These are phyloP conservation scores for Hypoxylon perforatum DNA, from an alignment of 495 filamentous ascomycete genomes.

Conservation along the genomic window DNA sequence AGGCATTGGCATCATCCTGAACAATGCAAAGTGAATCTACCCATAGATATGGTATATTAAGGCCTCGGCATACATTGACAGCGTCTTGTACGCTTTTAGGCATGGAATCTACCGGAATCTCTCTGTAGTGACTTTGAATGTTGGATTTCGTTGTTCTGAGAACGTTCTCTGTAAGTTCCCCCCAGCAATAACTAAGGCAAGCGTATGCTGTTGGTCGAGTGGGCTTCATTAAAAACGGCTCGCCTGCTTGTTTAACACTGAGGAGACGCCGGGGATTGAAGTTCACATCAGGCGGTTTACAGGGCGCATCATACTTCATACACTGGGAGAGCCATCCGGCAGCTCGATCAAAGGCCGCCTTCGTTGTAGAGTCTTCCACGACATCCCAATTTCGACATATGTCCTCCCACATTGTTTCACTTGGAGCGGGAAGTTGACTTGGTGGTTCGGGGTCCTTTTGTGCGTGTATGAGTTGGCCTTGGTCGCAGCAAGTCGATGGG, in stretches of 20 bases:
- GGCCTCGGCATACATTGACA: background rate
- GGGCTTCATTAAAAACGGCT: background rate
- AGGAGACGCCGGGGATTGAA: background rate
- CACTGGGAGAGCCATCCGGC: background rate
- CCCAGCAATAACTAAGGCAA: background rate
- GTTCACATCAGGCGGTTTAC: background rate
- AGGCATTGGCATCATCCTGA: conserved; percentile 46
- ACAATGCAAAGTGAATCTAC: conserved; percentile 10
- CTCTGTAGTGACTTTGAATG: background rate
- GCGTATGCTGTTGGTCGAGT: background rate
- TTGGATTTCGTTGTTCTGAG: background rate
- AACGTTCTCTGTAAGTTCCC: background rate
- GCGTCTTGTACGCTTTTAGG: background rate
- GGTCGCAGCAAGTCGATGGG: background rate
- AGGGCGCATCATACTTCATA: background rate
- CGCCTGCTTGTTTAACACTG: background rate
- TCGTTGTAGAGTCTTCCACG: background rate
- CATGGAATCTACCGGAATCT: background rate
- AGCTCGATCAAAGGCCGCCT: background rate
- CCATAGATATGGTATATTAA: conserved; percentile 10
- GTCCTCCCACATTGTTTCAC: background rate
- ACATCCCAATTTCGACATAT: background rate
- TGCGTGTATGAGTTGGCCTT: background rate
- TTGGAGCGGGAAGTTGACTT: background rate
- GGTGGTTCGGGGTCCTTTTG: background rate